Conservation (phyloP, 2,329 filamentous ascomycete species). For the Sarocladiaceae sp. region DNA sequence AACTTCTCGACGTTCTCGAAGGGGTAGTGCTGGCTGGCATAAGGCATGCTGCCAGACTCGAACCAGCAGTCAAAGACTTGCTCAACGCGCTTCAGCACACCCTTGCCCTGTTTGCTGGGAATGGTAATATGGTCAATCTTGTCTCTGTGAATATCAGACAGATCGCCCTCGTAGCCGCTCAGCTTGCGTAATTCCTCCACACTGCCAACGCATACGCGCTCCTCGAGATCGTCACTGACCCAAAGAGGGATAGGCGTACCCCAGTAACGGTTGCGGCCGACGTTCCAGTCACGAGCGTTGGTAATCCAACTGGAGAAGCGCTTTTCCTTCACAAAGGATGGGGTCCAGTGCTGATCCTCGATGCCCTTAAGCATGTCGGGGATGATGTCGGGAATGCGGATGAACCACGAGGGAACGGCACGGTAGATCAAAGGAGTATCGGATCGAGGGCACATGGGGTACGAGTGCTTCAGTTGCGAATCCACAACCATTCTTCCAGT, state of each 20-base stretch:
- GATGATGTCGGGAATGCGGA: slow-evolving; percentile 77
- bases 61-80: slow-evolving; percentile 98
- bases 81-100: slow-evolving; percentile 69
- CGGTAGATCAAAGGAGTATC: slow-evolving; percentile 91
- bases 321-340: slow-evolving; percentile 82
- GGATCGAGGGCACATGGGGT: slow-evolving; percentile 91
- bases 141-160: slow-evolving; percentile 84
- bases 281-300: slow-evolving; percentile 91
- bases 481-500: slow-evolving; percentile 74
- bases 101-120: slow-evolving; percentile 81
- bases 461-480: slow-evolving; percentile 82
- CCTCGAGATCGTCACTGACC: slow-evolving; percentile 84
- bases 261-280: slow-evolving; percentile 92
- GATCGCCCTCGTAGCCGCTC: slow-evolving; percentile 76
- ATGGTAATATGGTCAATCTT: slow-evolving; percentile 94
- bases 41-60: slow-evolving; percentile 93
- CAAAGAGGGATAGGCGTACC: slow-evolving; percentile 88
- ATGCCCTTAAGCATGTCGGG: slow-evolving; percentile 89
- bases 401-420: slow-evolving; percentile 91
- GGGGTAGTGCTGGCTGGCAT: slow-evolving; percentile 83
- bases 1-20: slow-evolving; percentile 84
- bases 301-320: slow-evolving; percentile 88
- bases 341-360: slow-evolving; percentile 86
- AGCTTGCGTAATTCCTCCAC: slow-evolving; percentile 76
- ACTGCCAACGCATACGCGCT: slow-evolving; percentile 80